A percentile compares a stretch with the other conserved stretches of the same genome.
Conservation (phyloP, 2,329 filamentous ascomycete genomes). For the Biscogniauxia sp. region DNA sequence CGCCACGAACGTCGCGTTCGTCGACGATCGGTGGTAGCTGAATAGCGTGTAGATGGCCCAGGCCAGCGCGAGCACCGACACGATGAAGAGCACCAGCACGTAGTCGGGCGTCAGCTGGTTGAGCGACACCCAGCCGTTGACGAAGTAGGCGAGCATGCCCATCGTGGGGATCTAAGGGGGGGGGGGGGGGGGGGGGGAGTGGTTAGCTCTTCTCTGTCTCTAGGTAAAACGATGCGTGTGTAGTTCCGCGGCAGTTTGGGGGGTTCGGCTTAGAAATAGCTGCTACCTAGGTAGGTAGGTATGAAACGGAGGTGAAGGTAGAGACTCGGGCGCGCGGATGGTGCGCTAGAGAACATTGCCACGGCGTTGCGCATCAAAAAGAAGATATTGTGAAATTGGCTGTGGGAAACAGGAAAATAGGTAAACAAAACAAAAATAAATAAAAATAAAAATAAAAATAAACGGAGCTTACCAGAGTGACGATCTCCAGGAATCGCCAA, state of each 20-base stretch:
- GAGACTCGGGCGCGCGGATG: too few relatives aligned
- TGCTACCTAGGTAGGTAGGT: too few relatives aligned
- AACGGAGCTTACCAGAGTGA: constrained; percentile 53
- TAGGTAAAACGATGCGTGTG: too few relatives aligned
- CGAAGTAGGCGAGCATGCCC: constrained; percentile 67
- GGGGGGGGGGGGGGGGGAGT: too few relatives aligned
- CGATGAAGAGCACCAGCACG: constrained; percentile 67
- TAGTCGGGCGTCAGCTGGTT: constrained; percentile 61
- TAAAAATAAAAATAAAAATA: background rate
- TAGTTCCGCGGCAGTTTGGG: too few relatives aligned
- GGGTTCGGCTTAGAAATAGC: too few relatives aligned
- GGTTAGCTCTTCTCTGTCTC: too few relatives aligned
- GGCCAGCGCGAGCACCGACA: constrained; percentile 59
- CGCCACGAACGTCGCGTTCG: constrained; percentile 60
- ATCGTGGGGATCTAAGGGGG: constrained; percentile 57
- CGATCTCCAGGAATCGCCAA: constrained; percentile 60
- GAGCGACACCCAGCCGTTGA: constrained; percentile 54
- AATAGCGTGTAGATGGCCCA: constrained; percentile 66
- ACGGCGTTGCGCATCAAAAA: too few relatives aligned
- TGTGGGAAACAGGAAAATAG: too few relatives aligned
- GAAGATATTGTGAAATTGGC: too few relatives aligned
- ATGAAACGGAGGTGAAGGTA: too few relatives aligned
- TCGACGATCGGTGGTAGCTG: constrained; percentile 60
- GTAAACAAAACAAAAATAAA: background rate
- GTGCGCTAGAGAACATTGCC: too few relatives aligned